These are phyloP conservation scores for Anisodus acutangulus DNA, from an alignment of 257 asterid species.

Conservation along the genomic window DNA sequence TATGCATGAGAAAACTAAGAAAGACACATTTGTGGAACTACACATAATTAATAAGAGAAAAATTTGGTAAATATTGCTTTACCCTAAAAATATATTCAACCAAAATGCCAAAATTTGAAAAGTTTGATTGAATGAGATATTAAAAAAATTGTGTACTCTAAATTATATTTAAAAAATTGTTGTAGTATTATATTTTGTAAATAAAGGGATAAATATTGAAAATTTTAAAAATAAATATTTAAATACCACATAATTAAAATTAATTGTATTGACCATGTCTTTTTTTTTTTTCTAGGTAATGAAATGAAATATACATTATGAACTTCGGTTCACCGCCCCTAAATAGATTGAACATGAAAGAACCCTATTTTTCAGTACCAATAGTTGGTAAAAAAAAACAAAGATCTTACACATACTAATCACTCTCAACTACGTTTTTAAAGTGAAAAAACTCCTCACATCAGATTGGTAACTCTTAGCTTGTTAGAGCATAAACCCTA, in stretches of 20 bases:
- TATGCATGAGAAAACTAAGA: not conserved
- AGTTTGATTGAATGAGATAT: too few species aligned
- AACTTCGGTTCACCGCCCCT: not conserved
- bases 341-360: not conserved
- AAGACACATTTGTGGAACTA: too few species aligned
- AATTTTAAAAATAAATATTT: too few species aligned
- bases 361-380: not conserved
- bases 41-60: not conserved
- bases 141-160: too few species aligned
- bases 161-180: too few species aligned
- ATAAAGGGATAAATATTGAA: too few species aligned
- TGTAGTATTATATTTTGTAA: not conserved
- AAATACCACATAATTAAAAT: not conserved
- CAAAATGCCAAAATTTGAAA: not conserved
- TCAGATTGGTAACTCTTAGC: not conserved
- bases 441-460: not conserved
- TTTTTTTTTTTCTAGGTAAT: too few species aligned
- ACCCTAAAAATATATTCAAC: too few species aligned
- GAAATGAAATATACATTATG: too few species aligned
- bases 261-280: too few species aligned
- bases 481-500: slow-evolving; percentile 22
- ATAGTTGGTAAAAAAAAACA: too few species aligned
- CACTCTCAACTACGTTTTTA: not conserved
- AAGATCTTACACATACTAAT: not conserved
- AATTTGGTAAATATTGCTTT: too few species aligned